A percentile compares a stretch with the other conserved stretches of the same genome.
phyloP scores from a whole-genome alignment of 2,329 filamentous ascomycete species.

The Diaporthe amygdali region DNA sequence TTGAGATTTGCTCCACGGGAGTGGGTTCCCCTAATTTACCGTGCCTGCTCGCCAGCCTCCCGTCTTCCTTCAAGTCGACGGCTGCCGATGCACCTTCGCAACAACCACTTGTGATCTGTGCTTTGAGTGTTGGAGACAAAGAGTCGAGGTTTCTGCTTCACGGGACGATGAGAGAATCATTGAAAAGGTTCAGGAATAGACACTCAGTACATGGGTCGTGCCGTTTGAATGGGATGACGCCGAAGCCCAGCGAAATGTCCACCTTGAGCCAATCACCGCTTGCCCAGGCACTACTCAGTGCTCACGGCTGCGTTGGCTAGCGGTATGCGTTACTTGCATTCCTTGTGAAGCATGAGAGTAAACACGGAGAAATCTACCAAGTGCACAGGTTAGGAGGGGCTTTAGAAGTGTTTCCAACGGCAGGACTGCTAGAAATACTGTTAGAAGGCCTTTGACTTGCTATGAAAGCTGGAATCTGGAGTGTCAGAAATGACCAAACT shows the following conservation, averaged over 20 bases:
- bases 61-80: background rate
- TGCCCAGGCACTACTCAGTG: background rate
- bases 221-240: background rate
- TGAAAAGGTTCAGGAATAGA: background rate
- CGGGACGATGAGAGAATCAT: background rate
- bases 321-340: background rate
- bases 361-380: background rate
- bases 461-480: background rate
- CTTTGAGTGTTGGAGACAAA: background rate
- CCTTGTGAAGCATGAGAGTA: background rate
- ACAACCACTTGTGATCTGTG: background rate
- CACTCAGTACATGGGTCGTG: background rate
- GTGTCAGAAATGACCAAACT: no score
- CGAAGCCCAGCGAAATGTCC: background rate
- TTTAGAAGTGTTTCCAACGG: background rate
- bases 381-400: background rate
- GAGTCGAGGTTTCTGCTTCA: background rate
- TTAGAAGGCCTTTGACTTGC: background rate
- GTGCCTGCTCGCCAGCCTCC: background rate
- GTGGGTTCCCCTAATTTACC: slow-evolving; percentile 22
- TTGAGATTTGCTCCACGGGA: slow-evolving; percentile 22
- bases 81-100: background rate
- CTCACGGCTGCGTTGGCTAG: background rate
- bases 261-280: no score
- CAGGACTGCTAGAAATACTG: background rate